Conservation (phyloP, 768 basidiomycete species). For the Leccinum obscurum region DNA sequence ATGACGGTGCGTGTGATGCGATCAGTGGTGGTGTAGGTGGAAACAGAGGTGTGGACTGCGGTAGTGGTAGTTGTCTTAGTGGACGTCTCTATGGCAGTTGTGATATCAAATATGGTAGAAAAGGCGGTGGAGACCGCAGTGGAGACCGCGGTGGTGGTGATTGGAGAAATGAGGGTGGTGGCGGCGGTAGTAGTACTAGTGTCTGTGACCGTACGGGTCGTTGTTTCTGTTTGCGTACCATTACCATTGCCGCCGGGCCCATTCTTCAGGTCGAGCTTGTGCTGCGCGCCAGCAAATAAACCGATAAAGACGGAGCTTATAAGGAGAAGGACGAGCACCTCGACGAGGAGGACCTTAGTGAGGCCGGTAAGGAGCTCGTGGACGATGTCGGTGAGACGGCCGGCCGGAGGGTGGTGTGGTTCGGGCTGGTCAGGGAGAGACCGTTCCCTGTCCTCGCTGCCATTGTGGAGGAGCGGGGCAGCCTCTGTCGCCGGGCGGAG, state of each 20-base stretch:
- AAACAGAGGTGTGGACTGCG: conserved; percentile 37
- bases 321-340: conserved; percentile 76
- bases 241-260: conserved; percentile 35
- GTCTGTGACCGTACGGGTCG: conserved; percentile 34
- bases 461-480: conserved; percentile 60
- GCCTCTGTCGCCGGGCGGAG: conserved; percentile 45
- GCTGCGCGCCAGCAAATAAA: conserved; percentile 86
- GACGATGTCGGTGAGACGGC: conserved; percentile 50
- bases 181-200: conserved; percentile 34
- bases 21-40: conserved; percentile 40
- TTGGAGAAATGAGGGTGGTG: conserved; percentile 31
- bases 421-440: conserved; percentile 36
- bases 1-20: conserved; percentile 43
- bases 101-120: conserved; percentile 34
- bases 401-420: conserved; percentile 32
- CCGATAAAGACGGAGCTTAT: conserved; percentile 89
- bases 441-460: conserved; percentile 43
- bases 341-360: conserved; percentile 76
- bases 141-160: conserved; percentile 36
- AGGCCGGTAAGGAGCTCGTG: conserved; percentile 82
- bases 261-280: conserved; percentile 60
- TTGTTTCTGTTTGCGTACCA: conserved; percentile 36
- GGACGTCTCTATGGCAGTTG: conserved; percentile 42
- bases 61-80: conserved; percentile 41
- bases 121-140: conserved; percentile 32